Conservation (phyloP, 352 stramenopile genomes). For the Phytopythium montanum region DNA sequence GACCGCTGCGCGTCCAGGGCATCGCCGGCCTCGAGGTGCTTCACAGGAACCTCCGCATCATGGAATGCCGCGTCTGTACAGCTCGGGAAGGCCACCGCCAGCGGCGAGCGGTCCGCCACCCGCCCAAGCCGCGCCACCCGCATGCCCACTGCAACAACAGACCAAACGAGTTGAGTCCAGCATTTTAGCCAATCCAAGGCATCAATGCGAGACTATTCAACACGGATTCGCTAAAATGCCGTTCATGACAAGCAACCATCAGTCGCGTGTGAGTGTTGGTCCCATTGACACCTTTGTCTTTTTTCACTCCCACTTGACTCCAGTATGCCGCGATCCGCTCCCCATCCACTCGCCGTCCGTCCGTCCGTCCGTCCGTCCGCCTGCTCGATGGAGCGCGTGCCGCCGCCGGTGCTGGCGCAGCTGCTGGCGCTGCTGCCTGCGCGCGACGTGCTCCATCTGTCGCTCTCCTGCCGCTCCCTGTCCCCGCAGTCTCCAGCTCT, state of each 20-base stretch:
- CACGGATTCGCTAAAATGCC: too few species aligned
- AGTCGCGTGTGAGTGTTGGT: too few species aligned
- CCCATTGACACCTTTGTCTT: too few species aligned
- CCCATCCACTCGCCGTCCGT: too few species aligned
- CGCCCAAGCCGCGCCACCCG: constrained; percentile 28
- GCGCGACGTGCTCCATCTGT: constrained; percentile 45
- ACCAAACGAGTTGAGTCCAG: too few species aligned
- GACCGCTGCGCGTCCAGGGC: not conserved
- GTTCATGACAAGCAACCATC: too few species aligned
- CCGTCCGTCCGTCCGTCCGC: too few species aligned
- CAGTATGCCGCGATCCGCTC: too few species aligned
- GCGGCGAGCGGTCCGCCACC: constrained; percentile 31
- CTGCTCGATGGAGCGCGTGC: constrained; percentile 58
- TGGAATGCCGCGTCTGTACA: not conserved
- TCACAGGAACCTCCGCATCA: not conserved
- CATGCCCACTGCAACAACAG: too few species aligned
- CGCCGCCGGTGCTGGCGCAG: constrained; percentile 44
- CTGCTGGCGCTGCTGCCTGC: constrained; percentile 65
- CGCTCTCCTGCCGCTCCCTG: constrained; percentile 39
- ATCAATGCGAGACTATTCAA: too few species aligned
- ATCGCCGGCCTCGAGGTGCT: not conserved
- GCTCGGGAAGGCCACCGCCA: constrained; percentile 16
- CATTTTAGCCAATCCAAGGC: too few species aligned
- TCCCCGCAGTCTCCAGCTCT: constrained; percentile 27
- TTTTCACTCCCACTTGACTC: too few species aligned